A percentile compares a stretch with the other conserved stretches of the same genome.
Evolutionary conservation across 202 grass and related monocot species (phyloP).

Genomic region (Musa balbisiana): DNA sequence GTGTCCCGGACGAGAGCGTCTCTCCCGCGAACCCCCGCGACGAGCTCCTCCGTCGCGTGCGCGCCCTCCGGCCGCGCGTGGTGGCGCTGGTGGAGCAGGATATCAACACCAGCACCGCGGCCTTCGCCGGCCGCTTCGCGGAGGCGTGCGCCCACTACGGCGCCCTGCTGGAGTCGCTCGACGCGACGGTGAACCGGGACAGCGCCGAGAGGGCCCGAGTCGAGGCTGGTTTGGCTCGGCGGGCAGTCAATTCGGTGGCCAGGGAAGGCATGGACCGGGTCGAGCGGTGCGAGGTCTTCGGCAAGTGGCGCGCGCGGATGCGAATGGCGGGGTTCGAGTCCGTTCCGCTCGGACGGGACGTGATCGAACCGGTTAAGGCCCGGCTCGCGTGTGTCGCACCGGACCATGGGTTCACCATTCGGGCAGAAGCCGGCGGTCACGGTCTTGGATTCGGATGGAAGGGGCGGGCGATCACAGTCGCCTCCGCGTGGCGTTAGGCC

Average conservation of each 20-base stretch:
- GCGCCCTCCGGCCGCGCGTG: conserved; percentile 42
- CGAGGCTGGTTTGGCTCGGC: neutral
- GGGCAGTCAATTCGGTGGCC: neutral
- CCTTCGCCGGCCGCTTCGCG: conserved; percentile 49
- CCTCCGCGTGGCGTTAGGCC: neutral
- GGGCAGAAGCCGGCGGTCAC: neutral
- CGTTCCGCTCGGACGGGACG: neutral
- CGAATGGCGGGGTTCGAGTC: neutral
- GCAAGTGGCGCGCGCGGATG: neutral
- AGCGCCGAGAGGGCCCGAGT: neutral
- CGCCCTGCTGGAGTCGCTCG: conserved; percentile 63
- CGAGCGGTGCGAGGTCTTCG: neutral
- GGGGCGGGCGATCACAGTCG: neutral
- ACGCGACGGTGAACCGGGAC: conserved; percentile 26
- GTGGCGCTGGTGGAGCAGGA: conserved; percentile 74
- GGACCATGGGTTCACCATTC: neutral
- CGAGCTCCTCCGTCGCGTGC: conserved; percentile 65
- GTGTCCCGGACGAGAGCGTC: conserved; percentile 70
- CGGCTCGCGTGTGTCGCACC: neutral
- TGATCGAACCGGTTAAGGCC: neutral
- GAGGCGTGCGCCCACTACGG: conserved; percentile 60
- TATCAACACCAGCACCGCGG: conserved; percentile 64
- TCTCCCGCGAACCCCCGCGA: conserved; percentile 70
- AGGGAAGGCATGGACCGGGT: neutral
- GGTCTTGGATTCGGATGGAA: neutral